These are phyloP conservation scores for Thraustochytrium striatum DNA, from an alignment of 352 stramenopile species.

Conservation along the genomic window DNA sequence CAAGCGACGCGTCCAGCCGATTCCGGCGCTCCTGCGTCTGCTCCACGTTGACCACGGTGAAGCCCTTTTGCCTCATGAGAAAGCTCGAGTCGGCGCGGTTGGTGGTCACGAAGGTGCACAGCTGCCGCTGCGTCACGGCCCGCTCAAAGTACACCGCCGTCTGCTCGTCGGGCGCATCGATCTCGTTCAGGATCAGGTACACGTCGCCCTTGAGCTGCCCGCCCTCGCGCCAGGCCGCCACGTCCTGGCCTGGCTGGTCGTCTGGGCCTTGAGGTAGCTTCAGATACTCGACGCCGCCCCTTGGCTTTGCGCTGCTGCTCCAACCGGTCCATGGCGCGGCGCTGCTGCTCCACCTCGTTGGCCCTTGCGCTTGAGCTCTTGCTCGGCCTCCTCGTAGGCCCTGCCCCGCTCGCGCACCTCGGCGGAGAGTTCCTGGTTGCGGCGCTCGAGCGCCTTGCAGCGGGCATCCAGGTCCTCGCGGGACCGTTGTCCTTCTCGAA, in stretches of 20 bases:
- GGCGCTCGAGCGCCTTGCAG: too few relatives aligned
- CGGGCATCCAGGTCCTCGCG: too few relatives aligned
- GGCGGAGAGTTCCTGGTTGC: too few relatives aligned
- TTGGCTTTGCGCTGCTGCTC: too few relatives aligned
- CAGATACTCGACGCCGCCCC: too few relatives aligned
- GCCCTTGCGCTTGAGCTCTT: too few relatives aligned
- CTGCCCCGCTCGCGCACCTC: too few relatives aligned
- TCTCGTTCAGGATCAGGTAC: background rate
- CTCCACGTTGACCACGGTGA: conserved; percentile 2
- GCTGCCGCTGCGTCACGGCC: background rate
- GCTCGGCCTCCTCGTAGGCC: too few relatives aligned
- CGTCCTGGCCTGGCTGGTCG: conserved; percentile 7
- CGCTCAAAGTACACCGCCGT: conserved; percentile 5
- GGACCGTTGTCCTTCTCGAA: too few relatives aligned
- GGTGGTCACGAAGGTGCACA: conserved; percentile 1
- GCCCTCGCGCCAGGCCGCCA: background rate
- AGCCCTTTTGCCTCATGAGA: background rate
- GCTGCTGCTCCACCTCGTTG: too few relatives aligned
- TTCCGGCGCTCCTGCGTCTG: background rate
- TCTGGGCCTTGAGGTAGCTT: background rate
- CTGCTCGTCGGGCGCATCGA: background rate
- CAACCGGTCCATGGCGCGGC: too few relatives aligned
- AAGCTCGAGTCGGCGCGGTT: background rate
- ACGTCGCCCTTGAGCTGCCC: background rate
- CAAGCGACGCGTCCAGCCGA: background rate